Percentiles rank a stretch among this genome's conserved stretches.
phyloP scores from a whole-genome alignment of 2,329 filamentous ascomycete species.

The Zasmidium angulare region DNA sequence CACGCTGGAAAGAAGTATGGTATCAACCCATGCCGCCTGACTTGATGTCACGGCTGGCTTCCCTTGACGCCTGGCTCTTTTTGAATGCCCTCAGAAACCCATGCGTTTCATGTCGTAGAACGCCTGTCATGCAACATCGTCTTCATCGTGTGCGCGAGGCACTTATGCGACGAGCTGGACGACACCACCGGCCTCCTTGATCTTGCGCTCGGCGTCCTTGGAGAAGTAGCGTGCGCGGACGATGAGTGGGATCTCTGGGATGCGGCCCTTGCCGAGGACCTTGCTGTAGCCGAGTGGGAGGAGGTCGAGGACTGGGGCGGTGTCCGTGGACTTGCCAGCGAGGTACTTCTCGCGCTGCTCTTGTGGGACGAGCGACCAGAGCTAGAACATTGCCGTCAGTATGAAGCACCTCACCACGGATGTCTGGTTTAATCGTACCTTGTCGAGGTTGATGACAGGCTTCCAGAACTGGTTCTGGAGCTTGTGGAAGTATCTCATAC shows the following conservation, averaged over 20 bases:
- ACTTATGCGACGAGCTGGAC: slow-evolving; percentile 89
- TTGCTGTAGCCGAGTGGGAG: slow-evolving; percentile 97
- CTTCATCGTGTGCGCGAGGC: slow-evolving; percentile 8
- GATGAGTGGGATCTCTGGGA: slow-evolving; percentile 89
- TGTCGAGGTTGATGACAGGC: slow-evolving; percentile 97
- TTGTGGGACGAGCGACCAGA: slow-evolving; percentile 90
- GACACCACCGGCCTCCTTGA: slow-evolving; percentile 95
- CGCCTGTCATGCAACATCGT: slow-evolving; percentile 18
- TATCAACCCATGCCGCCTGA: slow-evolving; percentile 24
- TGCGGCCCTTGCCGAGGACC: slow-evolving; percentile 95
- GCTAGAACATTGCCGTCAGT: slow-evolving; percentile 51
- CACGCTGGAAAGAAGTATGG: slow-evolving; percentile 45
- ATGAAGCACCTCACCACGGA: not conserved
- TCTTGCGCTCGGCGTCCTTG: slow-evolving; percentile 97
- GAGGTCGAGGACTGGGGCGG: slow-evolving; percentile 96
- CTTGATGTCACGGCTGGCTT: slow-evolving; percentile 10
- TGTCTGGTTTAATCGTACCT: slow-evolving; percentile 56
- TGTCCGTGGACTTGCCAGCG: slow-evolving; percentile 81
- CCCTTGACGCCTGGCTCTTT: slow-evolving; percentile 18
- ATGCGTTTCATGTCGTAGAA: slow-evolving; percentile 13
- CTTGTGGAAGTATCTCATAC: slow-evolving; percentile 78
- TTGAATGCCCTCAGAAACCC: slow-evolving; percentile 8
- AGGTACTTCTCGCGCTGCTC: slow-evolving; percentile 95
- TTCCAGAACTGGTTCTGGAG: slow-evolving; percentile 97
- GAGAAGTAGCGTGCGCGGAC: slow-evolving; percentile 94